phyloP scores from a whole-genome alignment of 306 rosid species.

The Vachellia pachyceras region DNA sequence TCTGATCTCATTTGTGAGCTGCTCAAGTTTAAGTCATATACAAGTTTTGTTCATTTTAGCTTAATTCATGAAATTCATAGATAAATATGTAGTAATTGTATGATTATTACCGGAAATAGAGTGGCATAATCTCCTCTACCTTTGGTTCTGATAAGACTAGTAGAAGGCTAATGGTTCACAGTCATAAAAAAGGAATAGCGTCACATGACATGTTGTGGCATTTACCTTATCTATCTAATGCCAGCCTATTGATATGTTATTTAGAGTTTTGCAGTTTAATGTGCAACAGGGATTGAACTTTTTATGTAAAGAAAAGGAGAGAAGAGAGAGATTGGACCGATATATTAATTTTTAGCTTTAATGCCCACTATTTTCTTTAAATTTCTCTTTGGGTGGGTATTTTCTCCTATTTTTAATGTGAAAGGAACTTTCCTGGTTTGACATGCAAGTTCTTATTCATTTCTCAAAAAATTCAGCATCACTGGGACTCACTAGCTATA shows the following conservation, averaged over 20 bases:
- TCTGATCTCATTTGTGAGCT: neutral
- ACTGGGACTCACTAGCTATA: constrained; percentile 33
- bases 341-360: neutral
- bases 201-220: constrained; percentile 3
- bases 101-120: constrained; percentile 1
- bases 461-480: constrained; percentile 20
- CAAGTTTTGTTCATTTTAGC: no score
- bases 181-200: neutral
- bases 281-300: neutral
- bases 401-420: neutral
- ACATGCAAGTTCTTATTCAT: constrained; percentile 11
- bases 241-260: neutral
- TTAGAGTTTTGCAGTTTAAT: neutral
- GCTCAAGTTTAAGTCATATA: no score
- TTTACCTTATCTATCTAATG: neutral
- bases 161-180: neutral
- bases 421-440: constrained; percentile 14
- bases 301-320: neutral
- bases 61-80: neutral
- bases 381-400: neutral
- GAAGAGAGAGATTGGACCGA: neutral
- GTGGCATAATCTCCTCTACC: constrained; percentile 3
- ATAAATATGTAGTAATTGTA: neutral
- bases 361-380: neutral
- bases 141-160: neutral